phyloP scores from a whole-genome alignment of 78 protist species.

The Guillardia theta region DNA sequence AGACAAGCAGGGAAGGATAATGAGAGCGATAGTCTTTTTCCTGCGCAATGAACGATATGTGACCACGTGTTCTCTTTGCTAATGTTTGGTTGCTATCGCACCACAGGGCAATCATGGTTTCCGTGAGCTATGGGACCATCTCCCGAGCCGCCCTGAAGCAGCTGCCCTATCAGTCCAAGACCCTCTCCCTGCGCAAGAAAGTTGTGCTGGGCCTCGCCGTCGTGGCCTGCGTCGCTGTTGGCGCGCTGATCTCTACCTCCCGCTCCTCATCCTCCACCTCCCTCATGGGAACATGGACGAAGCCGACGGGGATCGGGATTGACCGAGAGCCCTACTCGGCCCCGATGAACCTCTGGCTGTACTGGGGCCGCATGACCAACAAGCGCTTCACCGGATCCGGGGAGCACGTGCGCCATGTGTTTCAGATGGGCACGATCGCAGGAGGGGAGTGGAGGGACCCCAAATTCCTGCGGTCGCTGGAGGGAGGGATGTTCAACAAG shows the following conservation, averaged over 20 bases:
- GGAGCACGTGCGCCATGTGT: neutral
- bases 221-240: too few species aligned
- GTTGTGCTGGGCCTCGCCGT: too few species aligned
- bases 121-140: too few species aligned
- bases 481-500: neutral
- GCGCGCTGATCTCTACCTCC: neutral
- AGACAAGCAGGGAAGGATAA: too few species aligned
- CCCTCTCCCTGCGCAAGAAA: too few species aligned
- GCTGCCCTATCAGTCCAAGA: too few species aligned
- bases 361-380: neutral
- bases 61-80: too few species aligned
- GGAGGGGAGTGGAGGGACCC: slow-evolving; percentile 39
- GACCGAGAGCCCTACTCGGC: slow-evolving; percentile 5
- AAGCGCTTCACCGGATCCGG: neutral
- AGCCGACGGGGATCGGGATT: neutral
- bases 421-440: slow-evolving; percentile 17
- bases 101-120: too few species aligned
- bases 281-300: neutral
- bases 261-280: neutral
- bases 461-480: neutral
- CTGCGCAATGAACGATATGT: too few species aligned
- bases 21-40: too few species aligned
- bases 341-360: neutral
- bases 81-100: too few species aligned
- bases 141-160: too few species aligned